These are phyloP conservation scores for Ceratocystis cubensis DNA, from an alignment of 2,329 filamentous ascomycete species.

Conservation along the genomic window DNA sequence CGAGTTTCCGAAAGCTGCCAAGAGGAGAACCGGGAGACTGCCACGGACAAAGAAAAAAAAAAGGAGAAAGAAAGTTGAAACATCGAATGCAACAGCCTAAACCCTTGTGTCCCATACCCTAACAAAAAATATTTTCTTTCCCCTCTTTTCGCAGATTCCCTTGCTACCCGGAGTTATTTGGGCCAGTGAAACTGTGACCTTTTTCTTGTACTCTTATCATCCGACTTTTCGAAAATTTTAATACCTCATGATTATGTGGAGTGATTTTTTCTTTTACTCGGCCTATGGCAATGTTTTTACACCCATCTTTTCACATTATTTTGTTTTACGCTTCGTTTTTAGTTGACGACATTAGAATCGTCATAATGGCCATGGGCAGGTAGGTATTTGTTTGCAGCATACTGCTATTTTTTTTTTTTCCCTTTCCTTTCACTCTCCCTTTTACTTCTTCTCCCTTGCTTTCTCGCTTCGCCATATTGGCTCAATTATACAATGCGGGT, in stretches of 20 bases:
- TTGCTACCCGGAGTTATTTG: background rate
- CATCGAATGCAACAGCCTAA: background rate
- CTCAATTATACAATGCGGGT: no score
- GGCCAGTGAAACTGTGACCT: background rate
- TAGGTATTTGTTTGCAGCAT: no score
- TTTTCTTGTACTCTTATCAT: background rate
- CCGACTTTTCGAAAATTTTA: background rate
- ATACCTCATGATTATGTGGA: constrained; percentile 1
- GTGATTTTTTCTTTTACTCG: background rate
- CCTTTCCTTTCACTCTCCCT: background rate
- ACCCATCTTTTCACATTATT: no score
- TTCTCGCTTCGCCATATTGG: no score
- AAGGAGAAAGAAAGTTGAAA: background rate
- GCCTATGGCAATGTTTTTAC: no score
- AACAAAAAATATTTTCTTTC: background rate
- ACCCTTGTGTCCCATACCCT: background rate
- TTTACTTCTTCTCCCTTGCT: background rate
- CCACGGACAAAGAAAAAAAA: background rate
- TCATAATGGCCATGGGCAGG: no score
- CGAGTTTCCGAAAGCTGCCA: background rate
- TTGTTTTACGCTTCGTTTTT: no score
- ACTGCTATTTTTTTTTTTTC: background rate
- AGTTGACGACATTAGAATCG: no score
- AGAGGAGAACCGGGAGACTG: background rate
- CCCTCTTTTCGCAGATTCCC: background rate